Percentiles rank a stretch among this genome's conserved stretches.
phyloP scores from a whole-genome alignment of 148 eudicot species.

The Silene latifolia region DNA sequence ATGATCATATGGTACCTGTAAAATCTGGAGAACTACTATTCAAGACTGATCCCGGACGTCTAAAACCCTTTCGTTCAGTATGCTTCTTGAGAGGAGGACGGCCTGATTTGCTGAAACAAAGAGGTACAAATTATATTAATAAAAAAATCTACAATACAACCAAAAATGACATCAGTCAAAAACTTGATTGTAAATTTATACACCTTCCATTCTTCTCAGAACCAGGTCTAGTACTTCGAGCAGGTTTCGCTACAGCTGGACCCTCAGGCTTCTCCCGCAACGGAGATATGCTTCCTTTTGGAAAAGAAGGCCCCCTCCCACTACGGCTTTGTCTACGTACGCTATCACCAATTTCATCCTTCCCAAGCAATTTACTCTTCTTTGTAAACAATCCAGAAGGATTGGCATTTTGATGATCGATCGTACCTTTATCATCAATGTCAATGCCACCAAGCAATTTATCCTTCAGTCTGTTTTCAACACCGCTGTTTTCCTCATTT shows the following conservation, averaged over 20 bases:
- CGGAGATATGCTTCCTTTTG: conserved; percentile 57
- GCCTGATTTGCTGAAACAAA: conserved; percentile 68
- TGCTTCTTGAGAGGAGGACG: conserved; percentile 77
- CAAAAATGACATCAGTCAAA: conserved; percentile 3
- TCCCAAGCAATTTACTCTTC: conserved; percentile 55
- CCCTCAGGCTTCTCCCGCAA: conserved; percentile 59
- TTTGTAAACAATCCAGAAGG: conserved; percentile 44
- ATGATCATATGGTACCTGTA: conserved; percentile 41
- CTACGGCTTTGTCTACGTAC: conserved; percentile 71
- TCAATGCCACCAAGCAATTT: conserved; percentile 41
- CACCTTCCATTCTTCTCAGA: conserved; percentile 89
- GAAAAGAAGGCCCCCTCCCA: conserved; percentile 66
- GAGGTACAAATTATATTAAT: conserved; percentile 14
- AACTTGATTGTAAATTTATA: conserved; percentile 3
- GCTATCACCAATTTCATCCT: conserved; percentile 66
- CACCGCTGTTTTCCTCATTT: conserved; percentile 69
- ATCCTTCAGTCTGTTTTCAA: conserved; percentile 53
- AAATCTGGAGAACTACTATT: conserved; percentile 67
- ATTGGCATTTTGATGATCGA: conserved; percentile 44
- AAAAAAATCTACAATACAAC: not conserved
- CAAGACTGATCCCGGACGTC: conserved; percentile 57
- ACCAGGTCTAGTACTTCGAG: conserved; percentile 53
- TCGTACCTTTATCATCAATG: conserved; percentile 47
- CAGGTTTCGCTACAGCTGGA: conserved; percentile 53
- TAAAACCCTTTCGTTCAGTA: conserved; percentile 69